Base-by-base conservation (phyloP, 805 yeast species). In the Metschnikowia gelsemii region DNA sequence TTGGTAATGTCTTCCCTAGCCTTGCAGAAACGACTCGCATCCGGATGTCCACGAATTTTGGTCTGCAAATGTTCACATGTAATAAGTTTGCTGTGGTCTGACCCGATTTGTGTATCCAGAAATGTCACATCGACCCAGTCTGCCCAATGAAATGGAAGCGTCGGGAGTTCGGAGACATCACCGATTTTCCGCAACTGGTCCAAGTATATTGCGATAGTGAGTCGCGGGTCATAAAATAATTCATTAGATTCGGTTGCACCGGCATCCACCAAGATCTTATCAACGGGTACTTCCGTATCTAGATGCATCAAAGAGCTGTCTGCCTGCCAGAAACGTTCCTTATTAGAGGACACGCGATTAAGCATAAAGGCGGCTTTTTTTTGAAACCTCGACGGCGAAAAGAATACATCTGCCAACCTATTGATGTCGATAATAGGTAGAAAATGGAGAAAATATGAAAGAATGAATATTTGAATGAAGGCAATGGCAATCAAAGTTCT, bases 91-190 rank as follows among this genome's bases (percentile, higher is more conserved):
- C 42, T 62, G 35, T 66, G 52, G 21, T 33, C 20, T 29, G 58
- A 38, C 5, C 35, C 40, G 9, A 23, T 18, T 14, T 61, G 58
- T 3, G 52, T 44, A 29, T 58, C 50, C 12, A 52, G 32, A 18
- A 63, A 59, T 5, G 70, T 64, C 60, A 76, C 61, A 43, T 76
- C 80, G 4, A 68, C 66, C 74, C 80, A 77, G 54, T 78, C 82
- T 42, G 64, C 66, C 82, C 82, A 78, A 49, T 76, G 76, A 58
- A 78, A 77, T 0, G 78, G 48, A 2, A 51, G 43, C 42, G 20
- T 49, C 19, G 52, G 47, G 4, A 35, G 5, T 16, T 31, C 43
- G 14, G 32, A 26, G 23, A 20, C 13, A 5, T 42, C 33, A 6
- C 42, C 43, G 12, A 17, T 8, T 14, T 35, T 24, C 17, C 30